Base-by-base conservation (phyloP, 352 stramenopile genomes). In the Elongisporangium anandrum region DNA sequence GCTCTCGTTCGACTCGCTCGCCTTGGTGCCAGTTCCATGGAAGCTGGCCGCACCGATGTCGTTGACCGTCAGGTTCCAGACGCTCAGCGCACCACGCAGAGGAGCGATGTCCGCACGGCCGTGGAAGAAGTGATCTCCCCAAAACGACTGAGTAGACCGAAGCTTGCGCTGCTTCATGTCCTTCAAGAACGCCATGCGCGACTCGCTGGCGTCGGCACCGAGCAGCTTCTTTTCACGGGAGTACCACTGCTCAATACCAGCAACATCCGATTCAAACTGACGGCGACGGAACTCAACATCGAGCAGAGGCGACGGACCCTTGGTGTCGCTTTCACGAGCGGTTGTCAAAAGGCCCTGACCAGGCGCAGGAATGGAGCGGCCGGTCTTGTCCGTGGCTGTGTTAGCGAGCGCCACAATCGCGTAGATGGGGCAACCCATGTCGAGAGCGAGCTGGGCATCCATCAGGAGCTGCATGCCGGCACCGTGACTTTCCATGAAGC, bases 401-500 rank as follows among this genome's bases (percentile, higher is more conserved):
- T 83, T 95, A 3, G 83, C 87, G 8, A 94, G 67, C 4, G 87
- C 88, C 16, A 96, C 68, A 10, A 96, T 77, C 49, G 67, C 85
- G 63, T 95, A 95, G 62, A 96, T 96, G 19, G 88, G 86, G 47
- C 80, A 75, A 22, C 85, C 86, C 80, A 96, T 95, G 56, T 95
- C 88, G 7, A 96, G 61, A 20, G 88, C 88, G 5, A 96, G 73
- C 50, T 94, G 75, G 2, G 85, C 88, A 45, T 95, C 85, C 88
- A 95, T 96, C 38, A 96, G 65, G 12, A 96, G 54, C 65, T 96
- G 88, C 58, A 93, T 95, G 57, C 86, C 88, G 50, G 87, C 84
- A 12, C 88, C 88, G 20, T 96, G 87, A 41, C 83, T 90, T 66
- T 96, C 88, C 85, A 96, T 94, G 59, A 96, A 96, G 48, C 88